phyloP scores from a whole-genome alignment of 371 early-diverging fungal genomes.

The Funneliformis caledonium region DNA sequence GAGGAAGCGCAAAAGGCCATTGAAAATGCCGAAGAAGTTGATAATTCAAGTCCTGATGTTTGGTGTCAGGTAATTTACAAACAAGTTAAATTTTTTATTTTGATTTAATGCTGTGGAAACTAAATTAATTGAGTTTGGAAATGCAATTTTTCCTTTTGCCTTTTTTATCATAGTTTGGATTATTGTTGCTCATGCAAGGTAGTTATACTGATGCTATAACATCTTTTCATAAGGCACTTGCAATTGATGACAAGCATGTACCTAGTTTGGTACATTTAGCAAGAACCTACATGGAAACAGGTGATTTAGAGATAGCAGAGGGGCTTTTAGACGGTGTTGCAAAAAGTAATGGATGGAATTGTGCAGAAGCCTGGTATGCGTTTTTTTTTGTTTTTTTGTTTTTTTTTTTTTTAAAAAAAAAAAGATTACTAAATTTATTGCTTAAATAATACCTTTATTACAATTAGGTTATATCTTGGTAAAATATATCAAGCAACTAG shows the following conservation, averaged over 20 bases:
- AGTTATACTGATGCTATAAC: slow-evolving; percentile 55
- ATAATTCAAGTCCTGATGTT: slow-evolving; percentile 59
- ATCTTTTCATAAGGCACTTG: slow-evolving; percentile 60
- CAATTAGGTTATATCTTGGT: slow-evolving; percentile 58
- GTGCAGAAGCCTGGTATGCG: slow-evolving; percentile 69
- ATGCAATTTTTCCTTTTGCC: not conserved
- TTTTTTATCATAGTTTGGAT: slow-evolving; percentile 49
- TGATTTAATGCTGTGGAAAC: not conserved
- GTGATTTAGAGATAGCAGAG: slow-evolving; percentile 59
- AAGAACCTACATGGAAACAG: slow-evolving; percentile 51
- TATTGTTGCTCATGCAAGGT: slow-evolving; percentile 51
- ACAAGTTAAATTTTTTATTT: not conserved
- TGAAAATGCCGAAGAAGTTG: slow-evolving; percentile 67
- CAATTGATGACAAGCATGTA: slow-evolving; percentile 55
- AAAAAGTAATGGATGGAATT: slow-evolving; percentile 65
- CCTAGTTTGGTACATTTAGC: slow-evolving; percentile 54
- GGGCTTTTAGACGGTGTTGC: slow-evolving; percentile 59
- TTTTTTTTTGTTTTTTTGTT: not conserved
- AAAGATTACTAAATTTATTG: not conserved
- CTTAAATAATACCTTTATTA: not conserved
- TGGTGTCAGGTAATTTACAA: slow-evolving; percentile 57
- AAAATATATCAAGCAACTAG: slow-evolving; percentile 59
- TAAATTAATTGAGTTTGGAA: not conserved
- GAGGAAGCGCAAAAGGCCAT: slow-evolving; percentile 70
- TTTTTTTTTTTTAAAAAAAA: not conserved